These are phyloP conservation scores for Agastache rugosa DNA, from an alignment of 257 asterid genomes.

Conservation along the genomic window DNA sequence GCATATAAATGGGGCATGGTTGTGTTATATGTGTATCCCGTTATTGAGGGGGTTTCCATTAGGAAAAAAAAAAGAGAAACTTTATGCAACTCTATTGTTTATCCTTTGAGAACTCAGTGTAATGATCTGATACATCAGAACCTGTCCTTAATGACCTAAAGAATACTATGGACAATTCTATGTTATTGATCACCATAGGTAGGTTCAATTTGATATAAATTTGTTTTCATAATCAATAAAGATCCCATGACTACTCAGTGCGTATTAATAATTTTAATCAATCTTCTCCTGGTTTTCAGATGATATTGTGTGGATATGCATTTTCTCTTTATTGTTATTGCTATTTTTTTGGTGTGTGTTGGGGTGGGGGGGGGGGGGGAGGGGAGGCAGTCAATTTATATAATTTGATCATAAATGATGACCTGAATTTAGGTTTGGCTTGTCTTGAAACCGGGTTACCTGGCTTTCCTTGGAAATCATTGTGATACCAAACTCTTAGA, in stretches of 20 bases:
- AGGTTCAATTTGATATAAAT: conserved; percentile 6
- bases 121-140: conserved; percentile 13
- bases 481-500: conserved; percentile 74
- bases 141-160: neutral
- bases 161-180: conserved; percentile 1
- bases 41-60: conserved; percentile 8
- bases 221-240: conserved; percentile 9
- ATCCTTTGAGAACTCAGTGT: conserved; percentile 24
- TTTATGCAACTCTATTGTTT: conserved; percentile 1
- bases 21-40: neutral
- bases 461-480: conserved; percentile 86
- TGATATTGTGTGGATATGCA: neutral
- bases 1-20: neutral
- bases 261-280: neutral
- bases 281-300: conserved; percentile 19
- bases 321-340: neutral
- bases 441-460: conserved; percentile 86
- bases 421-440: conserved; percentile 83
- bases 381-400: conserved; percentile 10
- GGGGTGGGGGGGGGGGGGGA: neutral
- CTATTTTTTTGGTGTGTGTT: neutral
- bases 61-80: neutral
- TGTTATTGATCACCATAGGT: neutral
- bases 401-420: conserved; percentile 20
- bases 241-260: neutral